Conservation (phyloP, 768 basidiomycete genomes). For the Mrakia frigida region DNA sequence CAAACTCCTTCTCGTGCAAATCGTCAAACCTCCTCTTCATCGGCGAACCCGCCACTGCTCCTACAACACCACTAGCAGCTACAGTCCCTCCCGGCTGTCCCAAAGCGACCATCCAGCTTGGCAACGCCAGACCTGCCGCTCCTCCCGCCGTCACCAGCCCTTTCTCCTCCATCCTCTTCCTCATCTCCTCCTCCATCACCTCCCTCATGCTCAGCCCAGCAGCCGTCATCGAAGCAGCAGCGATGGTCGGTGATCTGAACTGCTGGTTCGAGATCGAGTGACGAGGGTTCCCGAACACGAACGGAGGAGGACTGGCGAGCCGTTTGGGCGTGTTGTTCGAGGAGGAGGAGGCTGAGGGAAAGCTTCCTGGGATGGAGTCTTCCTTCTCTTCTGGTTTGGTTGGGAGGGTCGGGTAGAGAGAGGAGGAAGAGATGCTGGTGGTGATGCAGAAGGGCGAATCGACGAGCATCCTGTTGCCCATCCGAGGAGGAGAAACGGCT, state of each 20-base stretch:
- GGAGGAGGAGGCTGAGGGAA: neutral
- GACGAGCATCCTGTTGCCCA: constrained; percentile 1
- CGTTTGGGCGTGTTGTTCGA: neutral
- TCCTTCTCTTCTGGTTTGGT: neutral
- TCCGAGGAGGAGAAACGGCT: constrained; percentile 4
- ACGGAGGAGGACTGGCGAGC: constrained; percentile 1
- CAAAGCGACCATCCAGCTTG: constrained; percentile 1
- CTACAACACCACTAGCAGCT: neutral
- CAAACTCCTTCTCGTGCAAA: constrained; percentile 30
- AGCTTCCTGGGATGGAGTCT: constrained; percentile 18
- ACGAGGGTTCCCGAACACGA: constrained; percentile 22
- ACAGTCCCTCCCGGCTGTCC: neutral
- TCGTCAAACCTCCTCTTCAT: constrained; percentile 32
- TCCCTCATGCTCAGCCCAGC: constrained; percentile 1
- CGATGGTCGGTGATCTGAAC: neutral
- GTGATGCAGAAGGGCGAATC: neutral
- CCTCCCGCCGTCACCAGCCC: no score
- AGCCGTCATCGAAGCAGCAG: neutral
- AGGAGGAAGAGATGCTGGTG: no score
- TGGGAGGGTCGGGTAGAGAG: neutral
- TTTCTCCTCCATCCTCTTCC: neutral
- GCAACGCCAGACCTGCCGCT: neutral
- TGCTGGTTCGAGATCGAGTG: constrained; percentile 11
- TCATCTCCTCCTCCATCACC: constrained; percentile 20
- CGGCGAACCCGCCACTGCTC: neutral